A percentile compares a stretch with the other conserved stretches of the same genome.
phyloP scores from a whole-genome alignment of 768 basidiomycete genomes.

The Xerocomellus intermedius region DNA sequence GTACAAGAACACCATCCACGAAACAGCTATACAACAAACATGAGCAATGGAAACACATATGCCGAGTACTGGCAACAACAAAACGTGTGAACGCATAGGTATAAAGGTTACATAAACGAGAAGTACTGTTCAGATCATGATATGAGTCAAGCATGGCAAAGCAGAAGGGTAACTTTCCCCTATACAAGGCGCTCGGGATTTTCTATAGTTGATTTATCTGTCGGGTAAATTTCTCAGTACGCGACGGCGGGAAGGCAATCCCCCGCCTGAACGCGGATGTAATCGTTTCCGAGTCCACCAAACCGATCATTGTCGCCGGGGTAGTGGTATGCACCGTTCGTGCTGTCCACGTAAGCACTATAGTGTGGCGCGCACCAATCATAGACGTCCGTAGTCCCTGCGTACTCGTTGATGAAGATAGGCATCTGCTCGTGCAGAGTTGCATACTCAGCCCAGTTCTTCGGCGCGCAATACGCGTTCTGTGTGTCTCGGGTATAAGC shows the following conservation, averaged over 20 bases:
- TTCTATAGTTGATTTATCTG: constrained; percentile 1
- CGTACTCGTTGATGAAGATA: constrained; percentile 31
- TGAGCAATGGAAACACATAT: background rate
- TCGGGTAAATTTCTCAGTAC: constrained; percentile 11
- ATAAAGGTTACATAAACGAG: constrained; percentile 1
- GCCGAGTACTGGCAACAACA: background rate
- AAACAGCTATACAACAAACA: background rate
- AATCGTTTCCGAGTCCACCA: constrained; percentile 12
- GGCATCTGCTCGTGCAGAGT: constrained; percentile 21
- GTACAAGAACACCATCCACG: constrained; percentile 1
- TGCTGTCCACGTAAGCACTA: constrained; percentile 4
- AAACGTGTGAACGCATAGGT: background rate
- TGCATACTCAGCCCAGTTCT: constrained; percentile 28
- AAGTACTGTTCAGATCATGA: background rate
- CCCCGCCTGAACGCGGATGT: constrained; percentile 15
- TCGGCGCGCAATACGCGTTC: constrained; percentile 24
- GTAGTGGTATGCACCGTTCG: constrained; percentile 11
- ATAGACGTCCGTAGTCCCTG: constrained; percentile 11
- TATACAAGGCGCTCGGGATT: background rate
- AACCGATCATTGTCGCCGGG: constrained; percentile 1
- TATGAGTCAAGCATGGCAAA: constrained; percentile 5
- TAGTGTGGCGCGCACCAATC: constrained; percentile 29
- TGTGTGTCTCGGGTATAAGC: constrained; percentile 17
- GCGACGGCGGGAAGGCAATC: constrained; percentile 19
- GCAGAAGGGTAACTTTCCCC: background rate